Conservation (phyloP, 257 asterid genomes). For the Anisodus acutangulus region DNA sequence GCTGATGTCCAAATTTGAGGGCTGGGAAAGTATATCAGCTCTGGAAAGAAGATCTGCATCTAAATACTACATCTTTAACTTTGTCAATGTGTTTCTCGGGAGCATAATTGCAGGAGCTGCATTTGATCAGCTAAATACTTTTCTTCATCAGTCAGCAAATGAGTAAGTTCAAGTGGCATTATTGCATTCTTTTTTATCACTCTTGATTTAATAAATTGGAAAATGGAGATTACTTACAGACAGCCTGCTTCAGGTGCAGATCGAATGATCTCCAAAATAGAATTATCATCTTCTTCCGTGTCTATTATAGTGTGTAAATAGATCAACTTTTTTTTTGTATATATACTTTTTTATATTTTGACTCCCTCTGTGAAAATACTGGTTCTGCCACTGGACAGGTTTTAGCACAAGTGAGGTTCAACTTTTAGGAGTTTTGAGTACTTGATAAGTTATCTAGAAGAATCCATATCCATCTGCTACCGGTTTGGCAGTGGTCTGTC, state of each 20-base stretch:
- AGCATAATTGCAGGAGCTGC: constrained; percentile 91
- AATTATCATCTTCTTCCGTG: background rate
- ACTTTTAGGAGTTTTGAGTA: background rate
- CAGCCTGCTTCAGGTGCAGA: constrained; percentile 22
- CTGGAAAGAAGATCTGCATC: constrained; percentile 80
- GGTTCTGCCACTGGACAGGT: background rate
- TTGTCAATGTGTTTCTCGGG: constrained; percentile 82
- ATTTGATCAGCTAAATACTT: constrained; percentile 71
- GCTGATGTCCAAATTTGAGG: constrained; percentile 94
- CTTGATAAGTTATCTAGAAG: constrained; percentile 6
- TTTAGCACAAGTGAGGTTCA: background rate
- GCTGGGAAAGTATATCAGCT: constrained; percentile 70
- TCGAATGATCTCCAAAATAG: background rate
- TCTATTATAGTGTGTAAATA: background rate
- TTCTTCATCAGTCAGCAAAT: constrained; percentile 69
- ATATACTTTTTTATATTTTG: background rate
- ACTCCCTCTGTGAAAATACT: background rate
- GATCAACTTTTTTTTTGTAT: background rate
- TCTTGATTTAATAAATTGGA: constrained; percentile 15
- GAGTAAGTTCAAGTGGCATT: constrained; percentile 55
- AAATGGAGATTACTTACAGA: background rate
- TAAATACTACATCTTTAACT: constrained; percentile 76
- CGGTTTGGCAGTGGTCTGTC: background rate
- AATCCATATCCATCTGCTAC: background rate
- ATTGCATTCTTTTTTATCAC: background rate